Base-by-base conservation (phyloP, 345 rosid genomes). In the Populus euphratica region DNA sequence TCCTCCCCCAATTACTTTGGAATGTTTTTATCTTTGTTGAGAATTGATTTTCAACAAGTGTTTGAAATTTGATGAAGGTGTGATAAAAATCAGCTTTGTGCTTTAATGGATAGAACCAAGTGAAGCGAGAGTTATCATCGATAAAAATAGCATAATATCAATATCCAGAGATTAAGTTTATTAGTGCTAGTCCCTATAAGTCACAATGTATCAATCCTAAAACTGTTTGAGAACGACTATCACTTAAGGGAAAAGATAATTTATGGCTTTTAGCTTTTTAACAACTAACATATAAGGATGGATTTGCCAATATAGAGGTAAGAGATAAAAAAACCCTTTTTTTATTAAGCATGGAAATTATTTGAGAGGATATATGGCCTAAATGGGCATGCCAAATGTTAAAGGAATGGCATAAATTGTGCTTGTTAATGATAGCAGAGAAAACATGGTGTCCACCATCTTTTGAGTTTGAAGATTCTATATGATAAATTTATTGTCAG, bases 41-140 rank as follows among this genome's bases (percentile, higher is more conserved):
- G 33, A 16, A 29, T 35, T 67, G 64, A 3, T 33, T 44, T 5
- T 68, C 17, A 16, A 68, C 25, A 8, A 76, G 31, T 5, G 50
- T 67, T 5, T 67, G 12, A 49, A 76, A 76, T 0, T 18, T 9
- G 7, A 50, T 2, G 14, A 54, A 69, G 6, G 20, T 29, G 38
- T 35, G 27, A 69, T 29, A 38, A 27, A 38, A 52, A 1, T 56
- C 54, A 49, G 1, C 36, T 39, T 69, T 77, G 13, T 2, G 6
- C 36, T 68, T 36, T 10, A 68, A 76, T 13, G 78, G 73, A 50
- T 68, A 68, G 5, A 67, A 2, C 78, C 78, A 76, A 10, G 68
- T 69, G 16, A n/a, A 54, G 0, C 31, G 17, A 0, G 41, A 36
- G 10, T 21, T 39, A 56, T 77, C 74, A 23, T 69, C 54, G 0